Evolutionary conservation across 441 rosid species (phyloP), one percentile per base, ranked within the genome.

Genomic region (Croton laevigatus): DNA sequence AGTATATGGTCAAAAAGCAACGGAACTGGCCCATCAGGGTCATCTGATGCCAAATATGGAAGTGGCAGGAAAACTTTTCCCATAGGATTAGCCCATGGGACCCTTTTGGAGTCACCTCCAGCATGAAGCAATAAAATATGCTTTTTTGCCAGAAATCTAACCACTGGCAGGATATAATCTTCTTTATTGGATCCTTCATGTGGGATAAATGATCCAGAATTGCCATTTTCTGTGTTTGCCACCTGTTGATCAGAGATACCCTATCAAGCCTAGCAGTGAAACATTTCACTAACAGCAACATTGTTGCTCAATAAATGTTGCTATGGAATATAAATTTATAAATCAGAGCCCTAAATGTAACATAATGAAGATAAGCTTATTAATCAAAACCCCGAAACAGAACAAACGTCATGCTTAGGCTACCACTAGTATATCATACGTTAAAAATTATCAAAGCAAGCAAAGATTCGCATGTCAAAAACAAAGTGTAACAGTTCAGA

Each of bases 41-140:
- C 96, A 82, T 94, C 93, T 23, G 88, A 83, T 51, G 99, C 98
- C 81, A 94, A 82, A 82, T 76, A 94, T 19, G 99, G 99, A 63
- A 94, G 97, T 13, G 99, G 98, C 44, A 92, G 80, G 81, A 92
- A 94, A 32, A 92, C 93, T 77, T 94, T 94, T 58, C 97, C 99
- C 99, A 94, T 92, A 68, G 98, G 99, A 74, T 94, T 94, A 7
- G 98, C 98, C 99, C 98, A 94, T 0, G 99, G 98, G 7, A 94
- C 97, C 74, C 99, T 85, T 84, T 94, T 94, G 59, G 98, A 94
- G 82, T 94, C 98, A 68, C 99, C 99, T 73, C 98, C 99, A 71
- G 99, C 99, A 84, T 92, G 99, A 83, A 92, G 94, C 86, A 94
- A 78, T 60, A 94, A 75, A 65, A 94, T 87, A 83, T 90, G 97